Evolutionary conservation across 768 basidiomycete genomes (phyloP).

Genomic region (Mycena capillaripes): DNA sequence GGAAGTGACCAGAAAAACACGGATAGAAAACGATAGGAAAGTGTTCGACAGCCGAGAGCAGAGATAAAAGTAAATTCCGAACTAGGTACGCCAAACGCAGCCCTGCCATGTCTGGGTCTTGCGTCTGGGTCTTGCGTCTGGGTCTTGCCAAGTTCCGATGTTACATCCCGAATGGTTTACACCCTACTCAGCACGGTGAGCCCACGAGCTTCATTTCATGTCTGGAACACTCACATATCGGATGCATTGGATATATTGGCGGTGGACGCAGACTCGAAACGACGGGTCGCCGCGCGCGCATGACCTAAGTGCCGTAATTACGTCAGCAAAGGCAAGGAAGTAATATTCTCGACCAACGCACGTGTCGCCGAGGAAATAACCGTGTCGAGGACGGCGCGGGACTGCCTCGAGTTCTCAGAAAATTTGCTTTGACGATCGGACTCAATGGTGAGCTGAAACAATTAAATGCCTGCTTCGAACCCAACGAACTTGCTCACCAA

Average conservation of each 20-base stretch:
- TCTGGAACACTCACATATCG: not conserved
- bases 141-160: too few species aligned
- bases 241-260: not conserved
- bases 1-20: too few species aligned
- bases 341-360: not conserved
- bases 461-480: not conserved
- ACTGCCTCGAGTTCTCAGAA: not conserved
- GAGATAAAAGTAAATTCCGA: too few species aligned
- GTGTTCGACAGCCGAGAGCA: too few species aligned
- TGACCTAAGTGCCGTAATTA: not conserved
- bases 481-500: slow-evolving; percentile 3
- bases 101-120: too few species aligned
- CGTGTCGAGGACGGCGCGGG: not conserved
- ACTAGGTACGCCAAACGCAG: too few species aligned
- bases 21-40: too few species aligned
- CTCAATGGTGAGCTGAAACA: slow-evolving; percentile 4
- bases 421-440: not conserved
- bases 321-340: not conserved
- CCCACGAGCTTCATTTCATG: too few species aligned
- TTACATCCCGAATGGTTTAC: too few species aligned
- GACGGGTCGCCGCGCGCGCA: not conserved
- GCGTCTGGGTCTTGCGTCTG: too few species aligned
- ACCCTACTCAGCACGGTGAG: too few species aligned
- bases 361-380: not conserved
- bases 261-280: not conserved